These are phyloP conservation scores for Mycena crocata DNA, from an alignment of 768 basidiomycete species.

Conservation along the genomic window DNA sequence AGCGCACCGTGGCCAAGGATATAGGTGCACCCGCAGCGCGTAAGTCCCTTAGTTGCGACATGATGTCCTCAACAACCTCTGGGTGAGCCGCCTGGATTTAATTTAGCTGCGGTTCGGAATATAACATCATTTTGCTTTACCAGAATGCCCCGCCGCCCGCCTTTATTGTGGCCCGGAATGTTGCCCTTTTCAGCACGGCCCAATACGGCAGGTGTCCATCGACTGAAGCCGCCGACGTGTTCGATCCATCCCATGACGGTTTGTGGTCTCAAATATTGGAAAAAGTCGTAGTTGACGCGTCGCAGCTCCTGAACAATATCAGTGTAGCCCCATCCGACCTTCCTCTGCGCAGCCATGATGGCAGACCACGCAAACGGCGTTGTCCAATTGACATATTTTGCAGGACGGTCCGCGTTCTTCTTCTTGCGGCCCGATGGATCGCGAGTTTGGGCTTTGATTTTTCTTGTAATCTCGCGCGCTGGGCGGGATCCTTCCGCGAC, in stretches of 20 bases:
- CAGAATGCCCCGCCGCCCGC: conserved; percentile 20
- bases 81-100: conserved; percentile 22
- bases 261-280: neutral
- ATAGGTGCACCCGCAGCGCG: too few species aligned
- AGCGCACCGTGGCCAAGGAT: too few species aligned
- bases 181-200: conserved; percentile 16
- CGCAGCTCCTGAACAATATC: conserved; percentile 17
- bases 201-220: conserved; percentile 13
- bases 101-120: conserved; percentile 30
- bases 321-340: conserved; percentile 10
- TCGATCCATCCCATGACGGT: conserved; percentile 25
- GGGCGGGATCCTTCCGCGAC: conserved; percentile 25
- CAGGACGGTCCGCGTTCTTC: conserved; percentile 6
- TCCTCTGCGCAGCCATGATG: conserved; percentile 5
- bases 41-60: too few species aligned
- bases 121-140: conserved; percentile 11
- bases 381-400: conserved; percentile 20
- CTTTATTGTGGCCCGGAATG: conserved; percentile 20
- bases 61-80: too few species aligned
- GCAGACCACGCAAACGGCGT: conserved; percentile 23
- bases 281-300: conserved; percentile 15
- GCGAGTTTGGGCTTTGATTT: conserved; percentile 12
- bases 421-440: conserved; percentile 14
- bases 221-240: neutral
- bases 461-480: conserved; percentile 1